Conservation (phyloP, 140 eudicot species). For the Erigeron philadelphicus region DNA sequence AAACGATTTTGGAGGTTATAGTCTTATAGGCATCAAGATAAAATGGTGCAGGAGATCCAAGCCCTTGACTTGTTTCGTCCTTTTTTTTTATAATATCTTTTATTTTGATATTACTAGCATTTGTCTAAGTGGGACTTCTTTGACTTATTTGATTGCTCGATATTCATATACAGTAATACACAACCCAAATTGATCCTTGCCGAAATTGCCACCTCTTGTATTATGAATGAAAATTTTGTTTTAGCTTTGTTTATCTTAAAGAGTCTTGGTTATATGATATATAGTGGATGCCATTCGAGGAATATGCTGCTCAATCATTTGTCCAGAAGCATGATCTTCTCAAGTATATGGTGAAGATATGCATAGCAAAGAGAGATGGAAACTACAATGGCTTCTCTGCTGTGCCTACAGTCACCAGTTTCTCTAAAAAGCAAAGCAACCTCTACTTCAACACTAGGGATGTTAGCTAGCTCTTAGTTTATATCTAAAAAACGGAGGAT, state of each 20-base stretch:
- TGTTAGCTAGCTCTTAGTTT: conserved; percentile 24
- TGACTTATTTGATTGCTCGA: not conserved
- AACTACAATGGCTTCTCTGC: conserved; percentile 60
- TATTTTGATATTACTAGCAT: no score
- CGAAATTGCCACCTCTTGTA: not conserved
- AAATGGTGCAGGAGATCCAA: no score
- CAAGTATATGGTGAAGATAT: conserved; percentile 46
- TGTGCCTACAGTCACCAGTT: conserved; percentile 44
- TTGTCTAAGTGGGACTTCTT: not conserved
- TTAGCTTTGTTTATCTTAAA: not conserved
- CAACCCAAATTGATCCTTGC: not conserved
- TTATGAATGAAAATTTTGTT: not conserved
- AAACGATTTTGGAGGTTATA: no score
- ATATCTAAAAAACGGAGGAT: not conserved
- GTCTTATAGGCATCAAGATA: no score
- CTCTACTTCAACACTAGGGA: conserved; percentile 49
- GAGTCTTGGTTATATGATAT: not conserved
- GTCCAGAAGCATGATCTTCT: conserved; percentile 62
- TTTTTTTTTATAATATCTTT: no score
- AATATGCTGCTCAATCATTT: conserved; percentile 59
- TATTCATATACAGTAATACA: not conserved
- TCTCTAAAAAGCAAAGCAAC: conserved; percentile 36
- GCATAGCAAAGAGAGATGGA: conserved; percentile 51
- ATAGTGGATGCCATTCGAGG: conserved; percentile 90
- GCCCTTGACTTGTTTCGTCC: no score